A percentile compares a stretch with the other conserved stretches of the same genome.
Conservation (phyloP, 2,329 filamentous ascomycete species). For the Talaromyces rugulosus region DNA sequence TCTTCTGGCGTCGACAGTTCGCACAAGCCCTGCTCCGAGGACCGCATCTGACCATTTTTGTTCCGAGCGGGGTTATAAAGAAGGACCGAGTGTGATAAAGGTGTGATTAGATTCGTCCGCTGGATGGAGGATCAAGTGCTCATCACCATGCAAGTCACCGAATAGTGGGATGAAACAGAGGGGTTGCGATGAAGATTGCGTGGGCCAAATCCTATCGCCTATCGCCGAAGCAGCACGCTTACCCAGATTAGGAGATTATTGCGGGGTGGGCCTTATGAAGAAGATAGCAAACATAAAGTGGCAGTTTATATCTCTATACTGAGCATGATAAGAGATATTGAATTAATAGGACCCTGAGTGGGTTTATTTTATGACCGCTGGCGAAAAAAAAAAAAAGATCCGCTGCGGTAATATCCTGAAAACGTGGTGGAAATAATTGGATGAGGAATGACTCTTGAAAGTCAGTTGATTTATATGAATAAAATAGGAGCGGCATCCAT, state of each 20-base stretch:
- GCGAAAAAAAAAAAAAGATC: too few relatives aligned
- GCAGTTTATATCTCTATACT: not conserved
- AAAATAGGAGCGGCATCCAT: too few relatives aligned
- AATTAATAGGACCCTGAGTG: too few relatives aligned
- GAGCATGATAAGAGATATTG: too few relatives aligned
- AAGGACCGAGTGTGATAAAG: not conserved
- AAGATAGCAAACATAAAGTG: too few relatives aligned
- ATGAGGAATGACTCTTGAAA: too few relatives aligned
- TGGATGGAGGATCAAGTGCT: not conserved
- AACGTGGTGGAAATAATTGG: too few relatives aligned
- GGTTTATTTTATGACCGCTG: too few relatives aligned
- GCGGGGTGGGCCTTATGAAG: not conserved
- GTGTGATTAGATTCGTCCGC: not conserved
- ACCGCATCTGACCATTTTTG: constrained; percentile 4
- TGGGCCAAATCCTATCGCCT: not conserved
- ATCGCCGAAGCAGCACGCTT: not conserved
- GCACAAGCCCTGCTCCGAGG: constrained; percentile 10
- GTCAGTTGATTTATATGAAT: too few relatives aligned
- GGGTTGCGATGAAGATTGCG: not conserved
- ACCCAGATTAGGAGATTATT: not conserved
- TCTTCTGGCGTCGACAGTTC: constrained; percentile 5
- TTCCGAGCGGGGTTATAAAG: not conserved
- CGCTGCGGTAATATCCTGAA: too few relatives aligned
- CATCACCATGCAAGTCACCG: not conserved
- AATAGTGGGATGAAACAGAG: not conserved